These are phyloP conservation scores for Candida sp. DNA, from an alignment of 1,139 yeast species.

Conservation along the genomic window DNA sequence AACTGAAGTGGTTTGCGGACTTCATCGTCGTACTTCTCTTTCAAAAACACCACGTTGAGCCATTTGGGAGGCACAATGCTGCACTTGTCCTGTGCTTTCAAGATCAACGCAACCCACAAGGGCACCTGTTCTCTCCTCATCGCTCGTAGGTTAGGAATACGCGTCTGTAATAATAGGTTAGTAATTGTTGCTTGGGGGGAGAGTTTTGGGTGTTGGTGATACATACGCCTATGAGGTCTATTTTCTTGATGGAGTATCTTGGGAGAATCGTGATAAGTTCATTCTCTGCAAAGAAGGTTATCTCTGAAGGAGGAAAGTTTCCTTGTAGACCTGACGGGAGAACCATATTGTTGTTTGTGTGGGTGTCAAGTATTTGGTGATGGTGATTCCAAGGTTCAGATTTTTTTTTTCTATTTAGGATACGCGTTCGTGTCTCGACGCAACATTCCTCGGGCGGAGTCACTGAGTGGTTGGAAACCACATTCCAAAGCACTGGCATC, in stretches of 20 bases:
- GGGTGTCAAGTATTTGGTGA: not conserved
- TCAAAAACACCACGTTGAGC: constrained; percentile 67
- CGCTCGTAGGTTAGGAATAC: constrained; percentile 61
- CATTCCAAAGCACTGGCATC: not conserved
- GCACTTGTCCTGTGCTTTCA: constrained; percentile 87
- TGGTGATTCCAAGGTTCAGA: no score
- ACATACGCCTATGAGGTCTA: constrained; percentile 66
- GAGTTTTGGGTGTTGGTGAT: not conserved
- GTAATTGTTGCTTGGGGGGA: constrained; percentile 6
- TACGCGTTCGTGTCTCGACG: no score
- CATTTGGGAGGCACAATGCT: constrained; percentile 87
- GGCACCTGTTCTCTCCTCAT: constrained; percentile 78
- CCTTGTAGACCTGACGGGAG: constrained; percentile 60
- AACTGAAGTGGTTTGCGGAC: constrained; percentile 59
- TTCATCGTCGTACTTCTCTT: constrained; percentile 71
- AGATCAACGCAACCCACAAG: constrained; percentile 83
- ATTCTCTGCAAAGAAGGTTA: constrained; percentile 86
- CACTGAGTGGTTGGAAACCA: no score
- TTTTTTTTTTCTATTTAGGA: not conserved
- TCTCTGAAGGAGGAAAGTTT: constrained; percentile 76
- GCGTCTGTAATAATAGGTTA: constrained; percentile 31
- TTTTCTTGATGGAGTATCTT: constrained; percentile 65
- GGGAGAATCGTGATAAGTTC: constrained; percentile 77
- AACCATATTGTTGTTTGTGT: constrained; percentile 49
- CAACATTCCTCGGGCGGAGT: no score